Percentiles rank a stretch among this genome's conserved stretches.
Conservation (phyloP, 192 early-diverging fungal species). For the Powellomyces hirtus region DNA sequence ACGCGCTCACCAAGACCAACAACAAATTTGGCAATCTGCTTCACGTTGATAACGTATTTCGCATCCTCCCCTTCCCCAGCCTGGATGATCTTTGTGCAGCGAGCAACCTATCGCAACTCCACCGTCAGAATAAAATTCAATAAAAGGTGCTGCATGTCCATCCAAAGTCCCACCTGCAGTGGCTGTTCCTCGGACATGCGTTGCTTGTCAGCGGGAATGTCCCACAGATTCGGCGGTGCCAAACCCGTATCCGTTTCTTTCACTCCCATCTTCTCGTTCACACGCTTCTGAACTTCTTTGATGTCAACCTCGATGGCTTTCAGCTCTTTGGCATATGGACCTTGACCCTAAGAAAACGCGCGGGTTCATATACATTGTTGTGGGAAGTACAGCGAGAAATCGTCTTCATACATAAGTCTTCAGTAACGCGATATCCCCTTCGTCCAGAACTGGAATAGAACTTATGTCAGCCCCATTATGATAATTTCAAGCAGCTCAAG, state of each 20-base stretch:
- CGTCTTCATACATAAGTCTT: constrained; percentile 81
- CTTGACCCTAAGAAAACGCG: constrained; percentile 74
- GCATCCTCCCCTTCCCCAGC: constrained; percentile 84
- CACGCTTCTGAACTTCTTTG: constrained; percentile 95
- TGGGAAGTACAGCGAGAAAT: background rate
- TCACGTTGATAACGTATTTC: constrained; percentile 98
- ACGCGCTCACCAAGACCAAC: constrained; percentile 95
- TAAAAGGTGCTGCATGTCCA: background rate
- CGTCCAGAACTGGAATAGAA: constrained; percentile 72
- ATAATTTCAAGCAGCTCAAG: no score
- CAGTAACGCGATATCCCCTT: constrained; percentile 86
- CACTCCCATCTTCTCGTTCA: constrained; percentile 99
- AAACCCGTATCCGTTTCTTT: constrained; percentile 98
- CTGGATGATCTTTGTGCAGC: constrained; percentile 99
- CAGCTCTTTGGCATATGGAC: constrained; percentile 94
- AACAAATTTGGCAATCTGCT: constrained; percentile 99
- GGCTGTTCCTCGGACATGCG: constrained; percentile 95
- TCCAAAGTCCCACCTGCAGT: constrained; percentile 76
- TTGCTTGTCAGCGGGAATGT: constrained; percentile 98
- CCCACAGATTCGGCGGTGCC: constrained; percentile 97
- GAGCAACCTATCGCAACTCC: constrained; percentile 69
- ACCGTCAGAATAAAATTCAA: background rate
- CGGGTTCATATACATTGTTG: background rate
- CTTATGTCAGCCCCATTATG: no score
- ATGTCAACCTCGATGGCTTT: constrained; percentile 92